Evolutionary conservation across 805 yeast genomes (phyloP), one percentile per base, ranked within the genome.

Genomic region (Peterozyma xylosa): DNA sequence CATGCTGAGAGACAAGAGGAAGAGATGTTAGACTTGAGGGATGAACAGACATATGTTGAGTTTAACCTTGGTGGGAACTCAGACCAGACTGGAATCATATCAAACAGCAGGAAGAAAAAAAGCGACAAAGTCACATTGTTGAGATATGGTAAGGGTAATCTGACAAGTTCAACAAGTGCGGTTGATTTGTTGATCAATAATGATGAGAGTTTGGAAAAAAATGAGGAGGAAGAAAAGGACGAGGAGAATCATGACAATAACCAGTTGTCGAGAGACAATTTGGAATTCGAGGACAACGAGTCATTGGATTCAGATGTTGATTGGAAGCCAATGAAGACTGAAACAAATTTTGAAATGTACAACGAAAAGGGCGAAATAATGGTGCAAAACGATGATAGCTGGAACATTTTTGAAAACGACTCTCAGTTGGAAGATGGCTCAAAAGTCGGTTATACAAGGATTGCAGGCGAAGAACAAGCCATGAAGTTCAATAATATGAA

Each of bases 301-400:
- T 40, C 59, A 3, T 65, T 62, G 16, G 64, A 59, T 9, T 73
- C 67, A 14, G 76, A 71, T 33, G 74, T 69, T 11, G 82, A 73
- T 29, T 93, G 99, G 99, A 81, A 84, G 55, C 78, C 85, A 14
- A 89, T 93, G 87, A 83, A 85, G 37, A 80, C 91, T 0, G 81
- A 87, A 29, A 80, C 96, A 3, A 78, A 82, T 40, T 71, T 76
- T 45, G 87, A 87, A 48, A 74, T 87, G 36, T 91, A 87, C 58
- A 86, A 91, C 55, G 86, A 87, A 21, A 77, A 76, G 53, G 97
- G 93, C 3, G 78, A 80, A 45, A 63, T 80, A 18, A 74, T 80
- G 41, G 67, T 78, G 18, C 55, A 50, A 9, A 53, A 50, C 17
- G 50, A 43, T n/a, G 49, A 56, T 5, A 47, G 55, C 3, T 57